phyloP scores from a whole-genome alignment of 2,329 filamentous ascomycete genomes.

The Arachnopeziza araneosa region DNA sequence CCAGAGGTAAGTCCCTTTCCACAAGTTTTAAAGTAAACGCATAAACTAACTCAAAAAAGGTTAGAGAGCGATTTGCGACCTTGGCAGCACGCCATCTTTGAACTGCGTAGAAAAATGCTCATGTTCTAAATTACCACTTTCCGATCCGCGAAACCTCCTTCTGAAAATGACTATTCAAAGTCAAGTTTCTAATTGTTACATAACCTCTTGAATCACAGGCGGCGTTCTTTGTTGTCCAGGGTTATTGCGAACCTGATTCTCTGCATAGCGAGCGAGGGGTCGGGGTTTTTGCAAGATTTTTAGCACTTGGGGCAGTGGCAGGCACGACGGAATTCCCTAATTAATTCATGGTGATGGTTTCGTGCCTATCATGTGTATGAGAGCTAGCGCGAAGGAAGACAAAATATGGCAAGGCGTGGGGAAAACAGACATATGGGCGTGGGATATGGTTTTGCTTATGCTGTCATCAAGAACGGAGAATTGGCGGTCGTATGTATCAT shows the following conservation, averaged over 20 bases:
- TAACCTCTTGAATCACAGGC: conserved; percentile 27
- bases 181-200: conserved; percentile 27
- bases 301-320: conserved; percentile 19
- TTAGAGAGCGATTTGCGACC: conserved; percentile 28
- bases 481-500: conserved; percentile 28
- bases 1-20: conserved; percentile 63
- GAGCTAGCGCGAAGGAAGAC: conserved; percentile 19
- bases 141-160: not conserved
- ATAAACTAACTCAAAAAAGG: conserved; percentile 14
- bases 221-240: conserved; percentile 29
- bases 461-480: conserved; percentile 10
- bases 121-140: not conserved
- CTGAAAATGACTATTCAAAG: not conserved
- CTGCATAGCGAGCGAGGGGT: conserved; percentile 34
- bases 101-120: not conserved
- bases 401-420: conserved; percentile 16
- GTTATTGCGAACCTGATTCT: conserved; percentile 27
- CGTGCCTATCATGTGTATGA: conserved; percentile 20
- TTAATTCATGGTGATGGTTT: conserved; percentile 31
- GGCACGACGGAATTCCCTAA: conserved; percentile 21
- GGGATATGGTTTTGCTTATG: conserved; percentile 25
- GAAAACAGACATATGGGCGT: conserved; percentile 28
- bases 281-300: conserved; percentile 27
- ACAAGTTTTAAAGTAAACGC: not conserved
- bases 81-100: conserved; percentile 21